Conservation (phyloP, 805 yeast genomes). For the Saturnispora besseyi region DNA sequence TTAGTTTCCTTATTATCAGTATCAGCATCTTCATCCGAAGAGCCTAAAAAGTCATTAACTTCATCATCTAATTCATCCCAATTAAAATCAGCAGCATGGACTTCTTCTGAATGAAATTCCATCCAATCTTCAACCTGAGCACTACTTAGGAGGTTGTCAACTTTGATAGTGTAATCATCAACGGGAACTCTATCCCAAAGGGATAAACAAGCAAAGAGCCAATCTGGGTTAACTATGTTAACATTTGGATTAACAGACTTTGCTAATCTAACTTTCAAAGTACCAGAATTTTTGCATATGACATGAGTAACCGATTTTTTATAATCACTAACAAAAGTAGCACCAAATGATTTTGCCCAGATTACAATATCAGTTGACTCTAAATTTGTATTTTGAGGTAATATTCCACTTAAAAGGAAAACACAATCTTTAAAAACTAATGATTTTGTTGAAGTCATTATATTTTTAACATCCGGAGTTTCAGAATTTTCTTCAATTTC, state of each 20-base stretch:
- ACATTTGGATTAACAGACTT: constrained; percentile 49
- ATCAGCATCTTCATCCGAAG: constrained; percentile 33
- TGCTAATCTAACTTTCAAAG: constrained; percentile 80
- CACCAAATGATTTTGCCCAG: constrained; percentile 92
- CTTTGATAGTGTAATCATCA: constrained; percentile 43
- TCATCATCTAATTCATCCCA: constrained; percentile 49
- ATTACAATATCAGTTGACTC: constrained; percentile 78
- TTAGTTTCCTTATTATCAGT: constrained; percentile 16
- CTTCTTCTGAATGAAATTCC: constrained; percentile 29
- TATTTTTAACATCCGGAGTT: constrained; percentile 54
- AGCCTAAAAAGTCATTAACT: constrained; percentile 41
- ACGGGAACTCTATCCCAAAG: constrained; percentile 68
- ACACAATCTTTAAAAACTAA: constrained; percentile 58
- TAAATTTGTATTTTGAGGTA: constrained; percentile 71
- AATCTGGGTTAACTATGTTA: constrained; percentile 80
- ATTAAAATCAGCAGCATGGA: constrained; percentile 37
- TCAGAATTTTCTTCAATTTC: constrained; percentile 27
- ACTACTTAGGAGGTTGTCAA: constrained; percentile 37
- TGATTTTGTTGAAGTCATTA: constrained; percentile 67
- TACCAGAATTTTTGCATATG: constrained; percentile 69
- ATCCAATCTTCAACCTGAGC: constrained; percentile 39
- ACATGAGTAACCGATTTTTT: constrained; percentile 77
- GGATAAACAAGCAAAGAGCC: constrained; percentile 83
- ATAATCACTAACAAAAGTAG: constrained; percentile 65
- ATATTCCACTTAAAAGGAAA: constrained; percentile 78